Evolutionary conservation across 306 rosid species (phyloP), one percentile per base, ranked within the genome.

Genomic region (Boehmeria nivea): DNA sequence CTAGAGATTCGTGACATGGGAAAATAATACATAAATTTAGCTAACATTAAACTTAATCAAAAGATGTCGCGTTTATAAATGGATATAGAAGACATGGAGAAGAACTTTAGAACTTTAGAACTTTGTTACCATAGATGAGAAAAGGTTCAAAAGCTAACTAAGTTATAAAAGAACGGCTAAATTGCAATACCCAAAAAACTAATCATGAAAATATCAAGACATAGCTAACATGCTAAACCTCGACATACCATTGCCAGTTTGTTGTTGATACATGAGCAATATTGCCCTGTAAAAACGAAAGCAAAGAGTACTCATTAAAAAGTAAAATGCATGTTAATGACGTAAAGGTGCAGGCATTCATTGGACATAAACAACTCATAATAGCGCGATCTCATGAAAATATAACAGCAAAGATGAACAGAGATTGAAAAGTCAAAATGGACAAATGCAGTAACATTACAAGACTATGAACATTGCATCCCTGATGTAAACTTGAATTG

Each of bases 181-280:
- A 47, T 20, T 6, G 44, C 63, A 23, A 38, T 17, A n/a, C 10
- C 34, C 6, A 25, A 24, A 17, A 19, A 25, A 44, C 25, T 27
- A 59, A 40, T 6, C 10, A 36, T 48, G 12, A 45, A 15, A 22
- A 16, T 31, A 28, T 15, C 26, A 10, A 46, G 63, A 12, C 45
- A 36, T 44, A 48, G 5, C 8, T 31, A 31, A 24, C 54, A 59
- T 4, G 54, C 28, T 3, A 58, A 54, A 57, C 33, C 69, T 39
- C 61, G 48, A 45, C 88, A 62, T 79, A 93, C 99, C 90, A 38
- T 87, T 81, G 51, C 95, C 96, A 69, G 95, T 81, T 73, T 79
- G 73, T 76, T 83, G 84, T 77, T 27, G 78, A 73, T 87, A 93
- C 59, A 81, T 12, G 46, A 65, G 52, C 72, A 93, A 70, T 61